Percentiles rank a stretch among this genome's conserved stretches.
phyloP scores from a whole-genome alignment of 176 grass and related monocot genomes.

The Musa itinerans region DNA sequence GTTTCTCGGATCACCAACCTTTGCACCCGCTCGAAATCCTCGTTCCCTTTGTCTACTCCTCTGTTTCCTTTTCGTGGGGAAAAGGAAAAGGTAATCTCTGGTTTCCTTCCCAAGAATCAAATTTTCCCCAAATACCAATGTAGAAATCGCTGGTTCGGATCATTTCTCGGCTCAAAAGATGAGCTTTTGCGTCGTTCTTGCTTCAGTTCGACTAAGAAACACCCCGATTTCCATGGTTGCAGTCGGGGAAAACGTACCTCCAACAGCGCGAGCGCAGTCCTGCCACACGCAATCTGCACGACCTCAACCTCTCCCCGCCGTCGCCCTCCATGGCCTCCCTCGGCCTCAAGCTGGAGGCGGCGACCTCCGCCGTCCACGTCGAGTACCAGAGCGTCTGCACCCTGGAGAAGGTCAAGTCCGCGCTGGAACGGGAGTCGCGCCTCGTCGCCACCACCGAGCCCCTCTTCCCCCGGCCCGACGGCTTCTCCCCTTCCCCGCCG shows the following conservation, averaged over 20 bases:
- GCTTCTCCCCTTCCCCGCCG: slow-evolving; percentile 22
- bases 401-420: slow-evolving; percentile 79
- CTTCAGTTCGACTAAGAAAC: neutral
- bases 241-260: slow-evolving; percentile 28
- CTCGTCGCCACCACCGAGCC: slow-evolving; percentile 20
- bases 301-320: neutral
- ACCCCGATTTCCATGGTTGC: slow-evolving; percentile 12
- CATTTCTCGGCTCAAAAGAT: too few species aligned
- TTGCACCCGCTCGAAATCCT: too few species aligned
- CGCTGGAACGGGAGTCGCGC: slow-evolving; percentile 53
- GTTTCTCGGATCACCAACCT: too few species aligned
- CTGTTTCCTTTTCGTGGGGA: too few species aligned
- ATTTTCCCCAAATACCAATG: too few species aligned
- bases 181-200: too few species aligned
- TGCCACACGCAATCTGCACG: neutral
- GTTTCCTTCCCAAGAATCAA: too few species aligned
- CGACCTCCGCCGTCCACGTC: neutral
- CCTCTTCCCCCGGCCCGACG: slow-evolving; percentile 34
- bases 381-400: slow-evolving; percentile 92
- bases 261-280: slow-evolving; percentile 26
- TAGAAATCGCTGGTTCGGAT: too few species aligned
- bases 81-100: too few species aligned
- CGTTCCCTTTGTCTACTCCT: too few species aligned
- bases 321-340: neutral
- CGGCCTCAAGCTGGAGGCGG: neutral